A percentile compares a stretch with the other conserved stretches of the same genome.
Conservation (phyloP, 2,329 filamentous ascomycete species). For the Scorias spongiosa region DNA sequence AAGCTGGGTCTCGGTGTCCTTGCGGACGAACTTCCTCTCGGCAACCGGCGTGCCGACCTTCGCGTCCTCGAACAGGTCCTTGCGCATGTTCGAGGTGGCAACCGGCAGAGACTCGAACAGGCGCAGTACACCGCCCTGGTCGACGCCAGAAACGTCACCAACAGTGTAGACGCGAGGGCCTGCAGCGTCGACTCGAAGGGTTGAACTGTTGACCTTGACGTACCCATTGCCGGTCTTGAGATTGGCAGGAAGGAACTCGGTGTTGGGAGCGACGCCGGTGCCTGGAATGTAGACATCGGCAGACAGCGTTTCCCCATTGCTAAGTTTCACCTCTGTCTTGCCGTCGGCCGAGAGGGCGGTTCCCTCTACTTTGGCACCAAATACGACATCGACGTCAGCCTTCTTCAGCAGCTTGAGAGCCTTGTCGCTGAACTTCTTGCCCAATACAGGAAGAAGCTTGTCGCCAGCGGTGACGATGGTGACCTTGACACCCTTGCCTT, state of each 20-base stretch:
- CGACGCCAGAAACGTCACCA: conserved; percentile 32
- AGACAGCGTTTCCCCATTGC: conserved; percentile 31
- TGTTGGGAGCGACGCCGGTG: conserved; percentile 37
- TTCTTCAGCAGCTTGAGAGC: conserved; percentile 32
- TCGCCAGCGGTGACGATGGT: conserved; percentile 29
- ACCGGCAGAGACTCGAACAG: conserved; percentile 26
- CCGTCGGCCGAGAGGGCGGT: conserved; percentile 20
- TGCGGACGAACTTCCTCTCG: conserved; percentile 15
- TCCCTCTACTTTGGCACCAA: conserved; percentile 13
- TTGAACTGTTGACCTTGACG: conserved; percentile 32
- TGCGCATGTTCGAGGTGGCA: conserved; percentile 29
- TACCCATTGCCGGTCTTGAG: conserved; percentile 30
- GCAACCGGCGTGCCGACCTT: conserved; percentile 8
- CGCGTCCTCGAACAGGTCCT: conserved; percentile 26
- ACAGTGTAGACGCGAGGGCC: conserved; percentile 32
- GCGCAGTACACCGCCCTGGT: conserved; percentile 27
- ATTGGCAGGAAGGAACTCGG: conserved; percentile 35
- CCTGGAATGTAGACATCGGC: conserved; percentile 40
- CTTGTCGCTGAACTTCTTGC: conserved; percentile 23
- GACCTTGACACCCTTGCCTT: conserved; percentile 26
- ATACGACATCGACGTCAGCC: conserved; percentile 27
- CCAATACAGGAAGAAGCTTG: conserved; percentile 27
- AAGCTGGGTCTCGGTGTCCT: conserved; percentile 18
- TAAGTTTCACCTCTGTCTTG: conserved; percentile 28
- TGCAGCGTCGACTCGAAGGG: conserved; percentile 30